Evolutionary conservation across 495 filamentous ascomycete genomes (phyloP), one percentile per base, ranked within the genome.

Genomic region (Lepidopterella palustris): DNA sequence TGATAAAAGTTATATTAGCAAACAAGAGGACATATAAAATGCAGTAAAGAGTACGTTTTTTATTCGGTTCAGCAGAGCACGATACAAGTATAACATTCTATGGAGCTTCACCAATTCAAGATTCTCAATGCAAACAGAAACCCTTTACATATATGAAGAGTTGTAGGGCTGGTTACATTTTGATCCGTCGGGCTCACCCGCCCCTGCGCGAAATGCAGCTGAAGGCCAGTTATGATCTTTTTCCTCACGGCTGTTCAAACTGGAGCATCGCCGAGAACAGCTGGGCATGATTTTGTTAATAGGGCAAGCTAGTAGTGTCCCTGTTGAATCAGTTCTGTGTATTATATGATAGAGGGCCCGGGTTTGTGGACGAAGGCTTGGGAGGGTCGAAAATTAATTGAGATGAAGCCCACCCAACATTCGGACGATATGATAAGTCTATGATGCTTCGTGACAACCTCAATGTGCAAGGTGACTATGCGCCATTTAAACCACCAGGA

Each of bases 261-360:
- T 24, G 56, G 56, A 24, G 28, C 42, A 32, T 51, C 28, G 1
- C 18, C 6, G 13, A 47, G 20, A 11, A 59, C 18, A 21, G 52
- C 52, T 0, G 56, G 56, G 28, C 32, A 51, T 5, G 48, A 39
- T 5, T 15, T 51, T 2, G 40, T 15, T 5, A 50, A 23, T 4
- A 28, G 56, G 25, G 56, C 45, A 9, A 52, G 13, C 15, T 52
- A 28, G 28, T 59, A 59, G 29, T 32, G 52, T 24, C 56, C 56
- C 29, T 51, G 45, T 10, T 11, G 26, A 25, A 25, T 40, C 8
- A 47, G 27, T 11, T 5, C 18, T 5, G 27, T 35, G 6, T 13
- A 32, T 10, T 52, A 59, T 20, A 52, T 35, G 0, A 49, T 24
- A 6, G 56, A 31, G n/a, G 52, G 8, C 9, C 56, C 56, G 0